Conservation (phyloP, 257 asterid species). For the Agastache rugosa region DNA sequence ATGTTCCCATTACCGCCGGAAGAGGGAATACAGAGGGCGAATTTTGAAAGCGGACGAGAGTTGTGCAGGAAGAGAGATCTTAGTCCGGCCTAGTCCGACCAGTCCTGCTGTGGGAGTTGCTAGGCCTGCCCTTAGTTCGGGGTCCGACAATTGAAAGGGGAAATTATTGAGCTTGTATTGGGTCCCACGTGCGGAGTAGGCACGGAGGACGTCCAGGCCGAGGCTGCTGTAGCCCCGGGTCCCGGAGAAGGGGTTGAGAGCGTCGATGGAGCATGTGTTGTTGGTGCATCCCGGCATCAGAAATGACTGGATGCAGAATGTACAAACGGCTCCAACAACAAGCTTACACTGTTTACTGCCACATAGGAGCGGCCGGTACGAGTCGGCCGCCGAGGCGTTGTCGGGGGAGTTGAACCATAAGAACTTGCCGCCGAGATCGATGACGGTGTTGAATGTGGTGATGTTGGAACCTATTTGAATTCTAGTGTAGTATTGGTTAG, state of each 20-base stretch:
- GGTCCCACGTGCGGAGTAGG: conserved; percentile 32
- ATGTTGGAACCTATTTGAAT: conserved; percentile 46
- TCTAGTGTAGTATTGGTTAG: conserved; percentile 53
- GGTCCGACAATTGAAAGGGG: conserved; percentile 54
- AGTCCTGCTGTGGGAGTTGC: conserved; percentile 39
- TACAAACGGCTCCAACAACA: conserved; percentile 47
- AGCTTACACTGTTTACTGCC: conserved; percentile 42
- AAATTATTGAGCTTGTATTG: conserved; percentile 34
- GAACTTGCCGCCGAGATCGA: conserved; percentile 60
- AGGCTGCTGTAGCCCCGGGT: conserved; percentile 52
- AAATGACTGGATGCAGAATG: conserved; percentile 50
- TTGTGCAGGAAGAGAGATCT: conserved; percentile 47
- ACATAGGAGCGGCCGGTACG: conserved; percentile 51
- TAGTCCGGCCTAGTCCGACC: conserved; percentile 55
- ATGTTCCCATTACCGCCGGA: conserved; percentile 42
- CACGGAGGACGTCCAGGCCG: conserved; percentile 43
- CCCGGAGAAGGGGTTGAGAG: conserved; percentile 61
- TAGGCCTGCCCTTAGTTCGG: conserved; percentile 40
- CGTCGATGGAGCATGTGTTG: conserved; percentile 56
- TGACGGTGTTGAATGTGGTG: conserved; percentile 45
- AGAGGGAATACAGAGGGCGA: conserved; percentile 48
- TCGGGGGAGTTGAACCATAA: conserved; percentile 50
- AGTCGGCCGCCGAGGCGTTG: conserved; percentile 45
- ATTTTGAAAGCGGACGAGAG: conserved; percentile 48
- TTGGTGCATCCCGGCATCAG: conserved; percentile 58